Conservation (phyloP, 2,329 filamentous ascomycete species). For the Leptosphaerulina australis region DNA sequence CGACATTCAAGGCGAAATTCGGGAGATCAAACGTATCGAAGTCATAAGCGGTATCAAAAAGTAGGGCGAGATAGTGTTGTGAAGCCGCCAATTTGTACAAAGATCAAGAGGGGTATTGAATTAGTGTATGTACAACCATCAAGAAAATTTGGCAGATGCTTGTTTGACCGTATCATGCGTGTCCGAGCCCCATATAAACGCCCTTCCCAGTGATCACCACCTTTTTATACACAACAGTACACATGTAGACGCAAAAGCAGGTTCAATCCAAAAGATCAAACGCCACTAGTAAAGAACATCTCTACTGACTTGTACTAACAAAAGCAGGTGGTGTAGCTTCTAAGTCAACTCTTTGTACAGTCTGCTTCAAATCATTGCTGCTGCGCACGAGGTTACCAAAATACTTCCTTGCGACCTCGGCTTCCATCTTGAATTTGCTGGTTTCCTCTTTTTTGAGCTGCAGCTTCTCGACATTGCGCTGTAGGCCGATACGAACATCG, state of each 20-base stretch:
- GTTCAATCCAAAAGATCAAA: neutral
- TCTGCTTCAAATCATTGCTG: constrained; percentile 55
- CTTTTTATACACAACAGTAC: constrained; percentile 13
- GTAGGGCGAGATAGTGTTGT: too few relatives aligned
- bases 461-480: constrained; percentile 84
- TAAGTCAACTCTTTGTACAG: constrained; percentile 59
- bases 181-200: neutral
- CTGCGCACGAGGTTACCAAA: constrained; percentile 82
- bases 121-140: constrained; percentile 34
- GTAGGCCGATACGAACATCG: constrained; percentile 80
- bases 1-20: too few relatives aligned
- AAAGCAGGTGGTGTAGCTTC: constrained; percentile 58
- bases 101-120: constrained; percentile 44
- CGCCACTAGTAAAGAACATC: neutral
- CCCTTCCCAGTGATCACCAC: constrained; percentile 1
- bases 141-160: neutral
- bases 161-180: constrained; percentile 6
- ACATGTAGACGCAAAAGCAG: neutral
- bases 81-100: too few relatives aligned
- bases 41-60: too few relatives aligned
- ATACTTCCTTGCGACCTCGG: constrained; percentile 85
- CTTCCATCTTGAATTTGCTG: constrained; percentile 78
- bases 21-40: too few relatives aligned
- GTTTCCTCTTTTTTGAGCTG: constrained; percentile 80
- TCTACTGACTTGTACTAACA: constrained; percentile 33